These are phyloP conservation scores for Poterioochromonas sp. DNA, from an alignment of 352 stramenopile species.

Conservation along the genomic window DNA sequence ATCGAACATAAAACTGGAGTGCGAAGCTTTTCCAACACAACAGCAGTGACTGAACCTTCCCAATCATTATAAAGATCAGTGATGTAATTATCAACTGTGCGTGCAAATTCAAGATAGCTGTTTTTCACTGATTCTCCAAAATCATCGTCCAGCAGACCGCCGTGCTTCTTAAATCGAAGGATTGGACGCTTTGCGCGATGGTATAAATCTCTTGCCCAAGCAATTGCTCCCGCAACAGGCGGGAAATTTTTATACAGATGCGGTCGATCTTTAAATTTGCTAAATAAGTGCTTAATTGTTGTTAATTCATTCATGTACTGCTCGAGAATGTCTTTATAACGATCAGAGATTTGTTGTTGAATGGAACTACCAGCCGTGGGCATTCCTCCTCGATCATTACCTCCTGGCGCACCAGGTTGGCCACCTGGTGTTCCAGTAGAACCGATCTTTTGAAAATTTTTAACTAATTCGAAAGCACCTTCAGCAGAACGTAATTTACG, in stretches of 20 bases:
- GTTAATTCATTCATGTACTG: constrained; percentile 91
- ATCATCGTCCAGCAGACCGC: constrained; percentile 70
- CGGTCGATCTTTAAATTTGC: constrained; percentile 62
- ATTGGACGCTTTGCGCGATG: constrained; percentile 85
- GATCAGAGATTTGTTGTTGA: constrained; percentile 90
- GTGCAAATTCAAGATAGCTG: constrained; percentile 82
- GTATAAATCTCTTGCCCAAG: constrained; percentile 63
- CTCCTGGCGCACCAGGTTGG: not conserved
- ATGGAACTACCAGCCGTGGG: constrained; percentile 70
- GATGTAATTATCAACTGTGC: constrained; percentile 80
- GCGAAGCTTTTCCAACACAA: constrained; percentile 83
- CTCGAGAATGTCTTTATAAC: constrained; percentile 89
- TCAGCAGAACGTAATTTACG: constrained; percentile 85
- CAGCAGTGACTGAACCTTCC: constrained; percentile 52
- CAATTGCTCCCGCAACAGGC: constrained; percentile 61
- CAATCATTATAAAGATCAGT: constrained; percentile 80
- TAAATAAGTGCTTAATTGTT: constrained; percentile 74
- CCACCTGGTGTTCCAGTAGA: not conserved
- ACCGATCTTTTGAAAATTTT: constrained; percentile 88
- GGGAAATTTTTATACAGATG: constrained; percentile 85
- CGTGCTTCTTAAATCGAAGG: constrained; percentile 82
- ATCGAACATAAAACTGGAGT: constrained; percentile 67
- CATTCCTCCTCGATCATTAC: not conserved
- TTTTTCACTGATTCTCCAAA: constrained; percentile 83
- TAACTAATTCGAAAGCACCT: constrained; percentile 86